phyloP scores from a whole-genome alignment of 345 rosid species.

The Rubroshorea leprosula region DNA sequence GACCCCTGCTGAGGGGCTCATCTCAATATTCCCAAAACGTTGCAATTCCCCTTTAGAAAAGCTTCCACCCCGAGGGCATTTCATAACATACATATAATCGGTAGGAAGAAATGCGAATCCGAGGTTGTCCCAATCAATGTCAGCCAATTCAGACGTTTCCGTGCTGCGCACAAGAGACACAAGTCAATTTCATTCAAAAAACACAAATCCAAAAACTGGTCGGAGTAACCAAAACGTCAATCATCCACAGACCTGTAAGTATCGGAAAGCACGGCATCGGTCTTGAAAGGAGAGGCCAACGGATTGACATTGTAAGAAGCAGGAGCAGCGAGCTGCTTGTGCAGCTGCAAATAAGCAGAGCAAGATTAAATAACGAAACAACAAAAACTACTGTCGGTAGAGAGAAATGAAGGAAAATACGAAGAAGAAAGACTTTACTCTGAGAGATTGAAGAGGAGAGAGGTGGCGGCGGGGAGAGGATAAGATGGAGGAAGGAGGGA shows the following conservation, averaged over 20 bases:
- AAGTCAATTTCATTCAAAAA: neutral
- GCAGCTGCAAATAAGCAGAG: slow-evolving; percentile 14
- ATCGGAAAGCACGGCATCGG: slow-evolving; percentile 32
- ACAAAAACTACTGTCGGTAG: neutral
- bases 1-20: slow-evolving; percentile 84
- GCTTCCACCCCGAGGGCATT: slow-evolving; percentile 45
- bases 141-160: slow-evolving; percentile 43
- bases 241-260: slow-evolving; percentile 32
- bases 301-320: slow-evolving; percentile 19
- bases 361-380: neutral
- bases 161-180: slow-evolving; percentile 25
- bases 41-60: slow-evolving; percentile 64
- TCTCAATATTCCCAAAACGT: slow-evolving; percentile 81
- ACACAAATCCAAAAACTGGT: neutral
- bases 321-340: slow-evolving; percentile 29
- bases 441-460: slow-evolving; percentile 27
- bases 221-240: neutral
- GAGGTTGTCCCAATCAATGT: slow-evolving; percentile 83
- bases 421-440: slow-evolving; percentile 26
- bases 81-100: slow-evolving; percentile 86
- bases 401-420: neutral
- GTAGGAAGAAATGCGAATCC: slow-evolving; percentile 68
- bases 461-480: slow-evolving; percentile 16
- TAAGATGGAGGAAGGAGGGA: slow-evolving; percentile 20
- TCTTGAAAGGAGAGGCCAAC: slow-evolving; percentile 27